phyloP scores from a whole-genome alignment of 2,329 filamentous ascomycete species.

The Daldinia sp. region DNA sequence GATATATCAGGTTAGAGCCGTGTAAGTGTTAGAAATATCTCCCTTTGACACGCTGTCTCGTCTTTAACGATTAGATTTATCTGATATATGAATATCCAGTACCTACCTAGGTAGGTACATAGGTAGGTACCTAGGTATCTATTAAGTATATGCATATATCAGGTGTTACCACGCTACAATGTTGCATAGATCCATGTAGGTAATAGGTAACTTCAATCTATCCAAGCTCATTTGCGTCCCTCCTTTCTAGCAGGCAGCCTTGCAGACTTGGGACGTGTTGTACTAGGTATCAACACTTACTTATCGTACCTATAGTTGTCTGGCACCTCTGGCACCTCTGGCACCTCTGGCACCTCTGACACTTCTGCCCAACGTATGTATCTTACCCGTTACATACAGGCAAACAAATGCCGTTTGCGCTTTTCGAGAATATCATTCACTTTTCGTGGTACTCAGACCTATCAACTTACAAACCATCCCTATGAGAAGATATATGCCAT shows the following conservation, averaged over 20 bases:
- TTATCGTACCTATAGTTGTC: too few species aligned
- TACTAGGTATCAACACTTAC: background rate
- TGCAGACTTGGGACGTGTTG: background rate
- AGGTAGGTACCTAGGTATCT: too few species aligned
- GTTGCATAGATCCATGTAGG: background rate
- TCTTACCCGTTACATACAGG: background rate
- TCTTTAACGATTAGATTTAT: conserved; percentile 11
- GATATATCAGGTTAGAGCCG: background rate
- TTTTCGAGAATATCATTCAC: background rate
- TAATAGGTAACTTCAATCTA: background rate
- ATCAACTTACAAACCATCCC: background rate
- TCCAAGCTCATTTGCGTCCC: background rate
- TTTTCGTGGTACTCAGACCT: background rate
- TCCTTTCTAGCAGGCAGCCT: background rate
- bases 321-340: too few species aligned
- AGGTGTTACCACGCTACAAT: too few species aligned
- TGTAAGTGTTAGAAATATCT: background rate
- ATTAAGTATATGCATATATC: too few species aligned
- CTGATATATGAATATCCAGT: conserved; percentile 23
- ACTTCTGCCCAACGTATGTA: background rate
- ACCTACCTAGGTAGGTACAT: background rate
- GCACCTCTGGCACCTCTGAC: too few species aligned
- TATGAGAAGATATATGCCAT: background rate
- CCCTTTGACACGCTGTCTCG: background rate
- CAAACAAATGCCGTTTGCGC: background rate